Evolutionary conservation across 768 basidiomycete species (phyloP), one percentile per base, ranked within the genome.

Genomic region (Leccinum truebloodii): DNA sequence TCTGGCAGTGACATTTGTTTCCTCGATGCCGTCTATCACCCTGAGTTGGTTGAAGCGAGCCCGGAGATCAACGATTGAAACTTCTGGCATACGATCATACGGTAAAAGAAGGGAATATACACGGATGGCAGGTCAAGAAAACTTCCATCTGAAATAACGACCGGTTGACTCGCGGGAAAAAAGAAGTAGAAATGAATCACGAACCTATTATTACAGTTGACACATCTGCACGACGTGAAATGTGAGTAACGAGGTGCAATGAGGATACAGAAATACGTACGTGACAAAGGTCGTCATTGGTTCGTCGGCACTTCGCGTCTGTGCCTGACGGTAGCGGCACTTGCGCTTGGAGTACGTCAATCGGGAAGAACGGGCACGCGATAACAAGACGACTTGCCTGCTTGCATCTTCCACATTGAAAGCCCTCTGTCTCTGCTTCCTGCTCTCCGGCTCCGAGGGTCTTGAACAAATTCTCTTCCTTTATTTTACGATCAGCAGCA

Each of bases 231-330:
- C 22, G 41, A 0, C 18, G 10, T 54, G 14, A 37, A 37, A 37
- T 6, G 35, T 37, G 49, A 59, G 62, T 10, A 61, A 55, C 44
- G 30, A 50, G 22, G n/a, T 44, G 14, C 12, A 18, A 41, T 30
- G 28, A 10, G 30, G 22, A 30, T 46, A 28, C 57, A n/a, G 8
- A 39, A 26, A 14, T 32, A 79, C 81, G 63, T 76, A 93, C 86
- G 92, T 94, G 65, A 95, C 92, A 71, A 95, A 96, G 20, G 94
- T 95, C 3, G 96, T 98, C 95, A 98, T 98, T 24, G 96, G 95
- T 77, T 98, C 97, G 78, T 98, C 97, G 8, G 97, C 96, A 70
- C 92, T 94, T 58, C 97, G 84, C 8, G 97, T 99, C 73, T 99
- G 97, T 67, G 94, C 93, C 79, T 98, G 95, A 65, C 93, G 89